A percentile compares a stretch with the other conserved stretches of the same genome.
phyloP scores from a whole-genome alignment of 352 stramenopile species.

The Globisporangium parvum region DNA sequence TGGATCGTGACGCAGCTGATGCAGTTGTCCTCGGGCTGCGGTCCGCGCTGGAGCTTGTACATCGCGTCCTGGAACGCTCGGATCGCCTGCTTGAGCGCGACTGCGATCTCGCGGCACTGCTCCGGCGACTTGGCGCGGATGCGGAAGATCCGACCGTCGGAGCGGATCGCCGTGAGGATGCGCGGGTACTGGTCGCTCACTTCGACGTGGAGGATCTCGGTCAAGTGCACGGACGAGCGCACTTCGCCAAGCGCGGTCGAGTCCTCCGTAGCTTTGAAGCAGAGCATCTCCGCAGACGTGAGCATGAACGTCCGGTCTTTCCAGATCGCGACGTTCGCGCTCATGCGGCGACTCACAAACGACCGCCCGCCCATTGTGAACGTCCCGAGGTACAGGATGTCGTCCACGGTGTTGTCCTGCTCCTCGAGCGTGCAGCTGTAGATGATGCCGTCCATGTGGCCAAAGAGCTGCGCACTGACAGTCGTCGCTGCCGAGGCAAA shows the following conservation, averaged over 20 bases:
- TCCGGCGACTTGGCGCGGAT: slow-evolving; percentile 58
- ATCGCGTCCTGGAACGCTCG: slow-evolving; percentile 68
- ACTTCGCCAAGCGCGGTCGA: slow-evolving; percentile 54
- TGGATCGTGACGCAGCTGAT: slow-evolving; percentile 73
- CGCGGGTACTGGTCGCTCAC: slow-evolving; percentile 63
- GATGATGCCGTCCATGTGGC: slow-evolving; percentile 53
- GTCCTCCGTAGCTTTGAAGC: slow-evolving; percentile 57
- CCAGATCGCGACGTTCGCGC: slow-evolving; percentile 67
- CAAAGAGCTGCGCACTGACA: slow-evolving; percentile 15
- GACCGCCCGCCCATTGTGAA: slow-evolving; percentile 73
- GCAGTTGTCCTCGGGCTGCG: slow-evolving; percentile 56
- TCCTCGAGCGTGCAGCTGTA: slow-evolving; percentile 70
- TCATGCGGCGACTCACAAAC: slow-evolving; percentile 63
- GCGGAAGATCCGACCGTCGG: slow-evolving; percentile 65
- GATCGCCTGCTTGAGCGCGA: slow-evolving; percentile 44
- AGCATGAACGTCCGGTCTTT: slow-evolving; percentile 78
- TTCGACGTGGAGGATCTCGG: slow-evolving; percentile 74
- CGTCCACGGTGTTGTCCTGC: slow-evolving; percentile 74
- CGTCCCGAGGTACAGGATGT: slow-evolving; percentile 70
- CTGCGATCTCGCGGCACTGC: slow-evolving; percentile 57
- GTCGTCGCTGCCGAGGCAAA: not conserved
- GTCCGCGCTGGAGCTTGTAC: slow-evolving; percentile 57
- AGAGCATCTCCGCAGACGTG: slow-evolving; percentile 68
- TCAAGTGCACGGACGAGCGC: slow-evolving; percentile 62
- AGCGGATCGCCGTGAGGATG: slow-evolving; percentile 69